A percentile compares a stretch with the other conserved stretches of the same genome.
These are phyloP conservation scores for Ottelia alismoides DNA, from an alignment of 106 monocot genomes.

Conservation along the genomic window DNA sequence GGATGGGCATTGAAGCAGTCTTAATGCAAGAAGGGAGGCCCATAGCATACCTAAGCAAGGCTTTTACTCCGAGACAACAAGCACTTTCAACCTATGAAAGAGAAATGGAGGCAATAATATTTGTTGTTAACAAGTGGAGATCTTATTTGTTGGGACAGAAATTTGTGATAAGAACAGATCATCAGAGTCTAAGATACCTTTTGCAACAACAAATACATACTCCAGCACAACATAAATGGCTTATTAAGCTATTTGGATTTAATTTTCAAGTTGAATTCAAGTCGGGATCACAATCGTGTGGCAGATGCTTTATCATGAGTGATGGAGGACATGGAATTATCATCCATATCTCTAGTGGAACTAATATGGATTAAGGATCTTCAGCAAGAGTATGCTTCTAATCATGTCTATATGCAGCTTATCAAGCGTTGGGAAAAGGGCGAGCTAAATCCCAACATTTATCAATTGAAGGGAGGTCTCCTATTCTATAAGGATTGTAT, in stretches of 20 bases:
- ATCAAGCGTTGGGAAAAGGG: too few species aligned
- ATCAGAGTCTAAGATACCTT: slow-evolving; percentile 4
- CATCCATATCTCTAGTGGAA: too few species aligned
- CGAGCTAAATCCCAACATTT: too few species aligned
- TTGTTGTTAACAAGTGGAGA: background rate
- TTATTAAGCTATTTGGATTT: slow-evolving; percentile 4
- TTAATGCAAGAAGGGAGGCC: slow-evolving; percentile 1
- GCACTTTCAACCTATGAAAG: slow-evolving; percentile 1
- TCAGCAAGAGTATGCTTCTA: too few species aligned
- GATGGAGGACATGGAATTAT: too few species aligned
- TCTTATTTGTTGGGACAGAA: background rate
- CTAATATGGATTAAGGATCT: too few species aligned
- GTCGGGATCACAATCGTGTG: background rate
- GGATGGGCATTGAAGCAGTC: background rate
- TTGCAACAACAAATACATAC: background rate
- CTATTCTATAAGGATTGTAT: too few species aligned
- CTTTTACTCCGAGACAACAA: background rate
- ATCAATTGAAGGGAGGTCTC: too few species aligned
- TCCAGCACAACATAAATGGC: background rate
- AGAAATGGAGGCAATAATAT: background rate
- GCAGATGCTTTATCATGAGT: slow-evolving; percentile 1
- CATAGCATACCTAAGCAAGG: slow-evolving; percentile 2
- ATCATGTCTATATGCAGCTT: too few species aligned
- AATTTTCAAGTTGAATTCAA: slow-evolving; percentile 2
- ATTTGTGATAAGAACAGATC: slow-evolving; percentile 4